These are phyloP conservation scores for Earliella scabrosa DNA, from an alignment of 1,284 basidiomycete species.

Conservation along the genomic window DNA sequence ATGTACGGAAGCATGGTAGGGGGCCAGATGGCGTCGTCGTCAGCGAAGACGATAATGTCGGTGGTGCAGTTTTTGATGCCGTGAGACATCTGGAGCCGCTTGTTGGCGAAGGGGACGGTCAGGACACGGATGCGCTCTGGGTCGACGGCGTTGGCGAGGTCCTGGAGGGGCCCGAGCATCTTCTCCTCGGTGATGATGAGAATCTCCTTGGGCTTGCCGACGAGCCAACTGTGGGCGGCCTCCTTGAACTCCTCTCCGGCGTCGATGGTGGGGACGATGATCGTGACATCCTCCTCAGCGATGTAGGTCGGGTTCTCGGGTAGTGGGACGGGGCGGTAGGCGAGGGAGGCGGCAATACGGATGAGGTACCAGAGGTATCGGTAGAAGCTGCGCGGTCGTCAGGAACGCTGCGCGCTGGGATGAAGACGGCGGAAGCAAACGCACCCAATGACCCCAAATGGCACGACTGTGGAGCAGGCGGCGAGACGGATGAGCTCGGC, in stretches of 20 bases:
- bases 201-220: conserved; percentile 89
- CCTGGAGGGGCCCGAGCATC: conserved; percentile 85
- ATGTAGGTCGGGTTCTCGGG: conserved; percentile 89
- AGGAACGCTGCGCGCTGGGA: not conserved
- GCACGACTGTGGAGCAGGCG: conserved; percentile 65
- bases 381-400: conserved; percentile 63
- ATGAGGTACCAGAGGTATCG: conserved; percentile 92
- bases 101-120: conserved; percentile 92
- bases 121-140: conserved; percentile 83
- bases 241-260: conserved; percentile 94
- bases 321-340: conserved; percentile 85
- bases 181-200: conserved; percentile 93
- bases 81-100: conserved; percentile 90
- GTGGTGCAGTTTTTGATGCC: conserved; percentile 89
- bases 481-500: conserved; percentile 1
- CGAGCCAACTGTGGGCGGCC: conserved; percentile 89
- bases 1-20: conserved; percentile 84
- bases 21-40: conserved; percentile 96
- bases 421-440: conserved; percentile 3
- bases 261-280: conserved; percentile 94
- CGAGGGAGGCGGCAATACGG: conserved; percentile 73
- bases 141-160: conserved; percentile 86
- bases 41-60: conserved; percentile 95
- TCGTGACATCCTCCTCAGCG: conserved; percentile 90
- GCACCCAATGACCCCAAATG: conserved; percentile 89